Percentiles rank a stretch among this genome's conserved stretches.
Evolutionary conservation across 257 asterid genomes (phyloP).

Genomic region (Anisodus tanguticus): DNA sequence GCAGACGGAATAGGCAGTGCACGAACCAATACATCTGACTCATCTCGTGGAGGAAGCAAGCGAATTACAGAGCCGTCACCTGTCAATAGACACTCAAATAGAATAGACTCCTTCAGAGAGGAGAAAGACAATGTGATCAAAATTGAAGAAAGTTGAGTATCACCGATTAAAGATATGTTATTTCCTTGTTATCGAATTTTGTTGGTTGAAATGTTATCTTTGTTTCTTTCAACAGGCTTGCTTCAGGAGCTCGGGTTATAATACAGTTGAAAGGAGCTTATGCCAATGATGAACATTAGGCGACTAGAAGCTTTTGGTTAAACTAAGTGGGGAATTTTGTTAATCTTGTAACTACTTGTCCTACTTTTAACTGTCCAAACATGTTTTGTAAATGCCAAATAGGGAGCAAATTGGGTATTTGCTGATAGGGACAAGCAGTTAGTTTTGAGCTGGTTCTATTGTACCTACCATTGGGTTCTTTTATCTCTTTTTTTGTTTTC

Average conservation of each 20-base stretch:
- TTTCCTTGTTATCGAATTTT: conserved; percentile 35
- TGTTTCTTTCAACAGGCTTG: conserved; percentile 67
- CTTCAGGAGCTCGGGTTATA: conserved; percentile 98
- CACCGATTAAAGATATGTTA: background rate
- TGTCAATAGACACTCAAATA: conserved; percentile 43
- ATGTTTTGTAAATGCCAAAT: background rate
- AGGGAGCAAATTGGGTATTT: conserved; percentile 19
- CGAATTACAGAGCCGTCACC: conserved; percentile 64
- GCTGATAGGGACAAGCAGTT: conserved; percentile 32
- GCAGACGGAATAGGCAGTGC: conserved; percentile 68
- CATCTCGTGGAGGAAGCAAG: conserved; percentile 79
- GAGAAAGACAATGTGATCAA: conserved; percentile 66
- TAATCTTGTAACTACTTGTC: conserved; percentile 25
- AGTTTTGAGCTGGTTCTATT: conserved; percentile 16
- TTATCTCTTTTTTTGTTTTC: no score
- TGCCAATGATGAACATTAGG: conserved; percentile 31
- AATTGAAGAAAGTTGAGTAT: conserved; percentile 91
- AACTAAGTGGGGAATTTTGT: conserved; percentile 13
- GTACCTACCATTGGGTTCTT: background rate
- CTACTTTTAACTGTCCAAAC: conserved; percentile 27
- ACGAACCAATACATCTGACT: conserved; percentile 52
- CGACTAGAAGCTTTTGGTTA: conserved; percentile 13
- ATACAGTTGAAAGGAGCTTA: conserved; percentile 62
- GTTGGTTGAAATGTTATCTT: conserved; percentile 42
- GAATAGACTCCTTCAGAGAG: conserved; percentile 52